Conservation (phyloP, 805 yeast species). For the Huiozyma sinensis region DNA sequence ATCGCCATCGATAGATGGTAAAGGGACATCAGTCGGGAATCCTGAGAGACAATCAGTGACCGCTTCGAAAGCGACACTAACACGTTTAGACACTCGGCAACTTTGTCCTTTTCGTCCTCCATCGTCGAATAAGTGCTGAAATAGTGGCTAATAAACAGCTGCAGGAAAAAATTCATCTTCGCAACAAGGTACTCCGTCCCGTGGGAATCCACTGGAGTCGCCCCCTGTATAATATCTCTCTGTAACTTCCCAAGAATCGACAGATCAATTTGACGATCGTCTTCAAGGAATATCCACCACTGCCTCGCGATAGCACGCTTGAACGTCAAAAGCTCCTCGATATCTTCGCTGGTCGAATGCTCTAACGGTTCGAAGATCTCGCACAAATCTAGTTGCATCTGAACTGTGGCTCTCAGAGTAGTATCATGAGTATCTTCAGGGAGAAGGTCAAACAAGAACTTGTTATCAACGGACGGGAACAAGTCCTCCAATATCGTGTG, state of each 20-base stretch:
- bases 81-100: neutral
- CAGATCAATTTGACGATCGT: neutral
- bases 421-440: neutral
- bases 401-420: neutral
- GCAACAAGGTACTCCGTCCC: neutral
- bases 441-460: slow-evolving; percentile 1
- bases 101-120: no score
- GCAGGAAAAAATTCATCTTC: slow-evolving; percentile 4
- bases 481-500: neutral
- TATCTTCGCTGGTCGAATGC: no score
- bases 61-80: neutral
- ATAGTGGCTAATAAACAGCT: slow-evolving; percentile 7
- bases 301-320: neutral
- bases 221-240: neutral
- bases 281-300: neutral
- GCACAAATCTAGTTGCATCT: slow-evolving; percentile 1
- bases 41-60: slow-evolving; percentile 15
- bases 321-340: neutral
- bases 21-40: slow-evolving; percentile 15
- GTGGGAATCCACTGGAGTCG: neutral
- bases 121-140: neutral
- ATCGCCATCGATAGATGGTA: slow-evolving; percentile 13
- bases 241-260: neutral
- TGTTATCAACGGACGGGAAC: slow-evolving; percentile 1
- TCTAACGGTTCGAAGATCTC: neutral